Percentiles rank a stretch among this genome's conserved stretches.
Conservation (phyloP, 2,329 filamentous ascomycete genomes). For the Cladosporium sp. region DNA sequence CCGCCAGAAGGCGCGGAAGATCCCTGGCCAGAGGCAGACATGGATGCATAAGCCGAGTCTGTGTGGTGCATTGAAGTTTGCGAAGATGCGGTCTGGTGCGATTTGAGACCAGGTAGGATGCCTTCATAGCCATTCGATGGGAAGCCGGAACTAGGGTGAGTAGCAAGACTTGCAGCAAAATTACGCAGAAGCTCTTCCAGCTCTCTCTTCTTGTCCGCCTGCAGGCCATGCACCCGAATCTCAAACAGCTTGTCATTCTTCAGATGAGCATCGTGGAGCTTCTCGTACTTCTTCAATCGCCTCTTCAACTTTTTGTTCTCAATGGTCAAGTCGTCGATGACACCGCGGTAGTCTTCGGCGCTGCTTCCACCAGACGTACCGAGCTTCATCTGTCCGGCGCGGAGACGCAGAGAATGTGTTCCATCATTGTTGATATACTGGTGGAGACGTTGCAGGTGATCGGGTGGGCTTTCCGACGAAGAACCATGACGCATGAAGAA, state of each 20-base stretch:
- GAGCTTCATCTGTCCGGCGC: conserved; percentile 13
- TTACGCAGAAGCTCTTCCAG: conserved; percentile 68
- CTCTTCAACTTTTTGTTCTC: conserved; percentile 77
- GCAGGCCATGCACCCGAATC: conserved; percentile 71
- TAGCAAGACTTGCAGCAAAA: conserved; percentile 63
- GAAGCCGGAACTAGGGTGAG: conserved; percentile 36
- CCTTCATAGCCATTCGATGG: conserved; percentile 29
- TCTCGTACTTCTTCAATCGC: conserved; percentile 67
- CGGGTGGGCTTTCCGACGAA: conserved; percentile 42
- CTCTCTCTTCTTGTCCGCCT: conserved; percentile 69
- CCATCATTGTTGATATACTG: conserved; percentile 12
- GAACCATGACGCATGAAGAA: conserved; percentile 35
- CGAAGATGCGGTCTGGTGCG: conserved; percentile 57
- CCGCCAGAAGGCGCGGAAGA: conserved; percentile 37
- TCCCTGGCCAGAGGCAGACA: conserved; percentile 45
- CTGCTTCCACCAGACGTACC: conserved; percentile 50
- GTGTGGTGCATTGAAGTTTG: conserved; percentile 45
- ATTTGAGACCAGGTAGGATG: conserved; percentile 46
- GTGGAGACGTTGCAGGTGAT: conserved; percentile 16
- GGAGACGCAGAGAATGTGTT: conserved; percentile 18
- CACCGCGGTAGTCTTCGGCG: conserved; percentile 70
- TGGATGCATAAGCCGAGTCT: conserved; percentile 62
- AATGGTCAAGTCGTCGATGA: conserved; percentile 83
- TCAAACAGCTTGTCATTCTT: conserved; percentile 78
- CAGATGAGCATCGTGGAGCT: conserved; percentile 60